Evolutionary conservation across 2,329 filamentous ascomycete species (phyloP).

Genomic region (Neoscytalidium dimidiatum): DNA sequence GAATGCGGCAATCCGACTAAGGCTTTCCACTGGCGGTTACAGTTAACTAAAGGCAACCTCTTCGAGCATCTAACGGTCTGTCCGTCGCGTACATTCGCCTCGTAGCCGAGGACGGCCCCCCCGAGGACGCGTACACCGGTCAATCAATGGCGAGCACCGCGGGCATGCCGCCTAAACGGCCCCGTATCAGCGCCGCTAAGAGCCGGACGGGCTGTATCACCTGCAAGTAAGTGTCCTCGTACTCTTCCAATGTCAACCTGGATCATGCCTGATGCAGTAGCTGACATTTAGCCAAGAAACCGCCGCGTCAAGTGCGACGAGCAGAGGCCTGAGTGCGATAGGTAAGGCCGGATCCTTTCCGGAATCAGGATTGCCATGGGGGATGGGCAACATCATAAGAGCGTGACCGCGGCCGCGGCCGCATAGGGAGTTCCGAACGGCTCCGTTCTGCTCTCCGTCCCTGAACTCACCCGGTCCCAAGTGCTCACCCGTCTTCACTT

Average conservation of each 20-base stretch:
- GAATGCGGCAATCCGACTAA: not conserved
- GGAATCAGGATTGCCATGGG: not conserved
- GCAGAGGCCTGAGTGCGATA: conserved; percentile 41
- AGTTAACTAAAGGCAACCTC: not conserved
- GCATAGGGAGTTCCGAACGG: not conserved
- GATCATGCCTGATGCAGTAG: not conserved
- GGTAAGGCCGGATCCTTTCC: conserved; percentile 22
- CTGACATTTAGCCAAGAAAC: conserved; percentile 22
- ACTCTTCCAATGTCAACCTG: not conserved
- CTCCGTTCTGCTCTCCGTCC: not conserved
- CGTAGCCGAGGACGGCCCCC: not conserved
- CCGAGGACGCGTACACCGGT: not conserved
- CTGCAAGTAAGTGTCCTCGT: conserved; percentile 15
- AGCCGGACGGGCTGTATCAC: conserved; percentile 8
- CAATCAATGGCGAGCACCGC: not conserved
- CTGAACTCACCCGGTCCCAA: not conserved
- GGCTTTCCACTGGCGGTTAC: not conserved
- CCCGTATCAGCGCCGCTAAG: conserved; percentile 3
- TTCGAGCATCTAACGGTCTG: not conserved
- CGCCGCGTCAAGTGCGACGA: conserved; percentile 41
- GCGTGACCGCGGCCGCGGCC: not conserved
- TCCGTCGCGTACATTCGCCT: not conserved
- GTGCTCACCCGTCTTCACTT: not conserved
- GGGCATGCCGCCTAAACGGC: not conserved
- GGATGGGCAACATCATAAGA: not conserved